A percentile compares a stretch with the other conserved stretches of the same genome.
Conservation (phyloP, 73 alveolate genomes). For the Tetrahymena borealis region DNA sequence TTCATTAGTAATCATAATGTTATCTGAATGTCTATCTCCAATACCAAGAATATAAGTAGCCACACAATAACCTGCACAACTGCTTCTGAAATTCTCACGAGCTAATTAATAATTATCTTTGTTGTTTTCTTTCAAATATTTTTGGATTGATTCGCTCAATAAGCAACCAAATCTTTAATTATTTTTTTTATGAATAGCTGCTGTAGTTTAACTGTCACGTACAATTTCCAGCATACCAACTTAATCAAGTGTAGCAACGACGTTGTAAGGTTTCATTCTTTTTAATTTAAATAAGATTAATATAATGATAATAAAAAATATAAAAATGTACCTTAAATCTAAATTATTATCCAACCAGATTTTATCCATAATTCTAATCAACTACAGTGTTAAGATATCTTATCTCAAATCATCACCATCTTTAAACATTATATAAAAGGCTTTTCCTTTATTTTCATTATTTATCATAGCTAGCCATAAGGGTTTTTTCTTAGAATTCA, state of each 20-base stretch:
- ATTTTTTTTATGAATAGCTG: slow-evolving; percentile 18
- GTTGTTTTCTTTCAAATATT: slow-evolving; percentile 36
- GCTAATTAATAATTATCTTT: slow-evolving; percentile 41
- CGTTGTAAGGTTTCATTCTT: slow-evolving; percentile 87
- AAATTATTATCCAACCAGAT: slow-evolving; percentile 88
- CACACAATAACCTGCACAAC: slow-evolving; percentile 94
- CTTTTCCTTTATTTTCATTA: slow-evolving; percentile 20
- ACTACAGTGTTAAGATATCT: slow-evolving; percentile 88
- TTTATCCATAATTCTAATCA: slow-evolving; percentile 88
- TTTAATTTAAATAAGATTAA: neutral
- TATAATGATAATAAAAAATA: neutral
- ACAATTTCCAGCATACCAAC: slow-evolving; percentile 95
- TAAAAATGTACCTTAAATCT: slow-evolving; percentile 49
- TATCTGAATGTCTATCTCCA: slow-evolving; percentile 95
- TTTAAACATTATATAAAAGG: slow-evolving; percentile 58
- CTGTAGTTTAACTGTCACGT: slow-evolving; percentile 47
- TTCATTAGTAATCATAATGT: slow-evolving; percentile 82
- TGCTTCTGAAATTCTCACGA: slow-evolving; percentile 57
- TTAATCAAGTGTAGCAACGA: slow-evolving; percentile 83
- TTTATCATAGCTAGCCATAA: slow-evolving; percentile 25
- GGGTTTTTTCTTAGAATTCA: slow-evolving; percentile 42
- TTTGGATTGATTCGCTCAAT: slow-evolving; percentile 38
- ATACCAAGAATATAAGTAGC: slow-evolving; percentile 88
- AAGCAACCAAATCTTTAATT: slow-evolving; percentile 50
- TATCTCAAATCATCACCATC: slow-evolving; percentile 97